Percentiles rank a stretch among this genome's conserved stretches.
These are phyloP conservation scores for Tubosaeta sp. DNA, from an alignment of 768 basidiomycete genomes.

Conservation along the genomic window DNA sequence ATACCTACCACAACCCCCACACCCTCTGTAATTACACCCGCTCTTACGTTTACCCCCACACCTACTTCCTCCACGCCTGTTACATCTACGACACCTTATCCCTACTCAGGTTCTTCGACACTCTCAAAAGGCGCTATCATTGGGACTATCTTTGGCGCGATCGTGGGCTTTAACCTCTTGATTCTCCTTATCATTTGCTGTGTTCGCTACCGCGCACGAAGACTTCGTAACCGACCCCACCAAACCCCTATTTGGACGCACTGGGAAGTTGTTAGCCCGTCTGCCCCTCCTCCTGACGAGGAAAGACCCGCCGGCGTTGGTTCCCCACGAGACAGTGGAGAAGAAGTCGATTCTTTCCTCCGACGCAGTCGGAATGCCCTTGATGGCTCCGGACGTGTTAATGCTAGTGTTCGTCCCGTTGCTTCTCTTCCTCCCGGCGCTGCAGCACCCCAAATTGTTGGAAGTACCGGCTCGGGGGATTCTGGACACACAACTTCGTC, in stretches of 20 bases:
- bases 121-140: slow-evolving; percentile 28
- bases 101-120: slow-evolving; percentile 27
- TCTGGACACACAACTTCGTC: slow-evolving; percentile 41
- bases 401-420: slow-evolving; percentile 17
- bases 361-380: slow-evolving; percentile 31
- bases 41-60: slow-evolving; percentile 25
- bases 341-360: slow-evolving; percentile 65
- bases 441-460: slow-evolving; percentile 32
- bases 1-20: slow-evolving; percentile 21
- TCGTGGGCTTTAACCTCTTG: slow-evolving; percentile 56
- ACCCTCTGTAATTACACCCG: slow-evolving; percentile 29
- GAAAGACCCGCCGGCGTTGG: slow-evolving; percentile 55
- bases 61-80: slow-evolving; percentile 23
- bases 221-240: slow-evolving; percentile 12
- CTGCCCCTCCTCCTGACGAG: slow-evolving; percentile 17
- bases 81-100: slow-evolving; percentile 22
- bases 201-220: slow-evolving; percentile 27
- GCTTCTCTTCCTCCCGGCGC: slow-evolving; percentile 30
- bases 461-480: slow-evolving; percentile 36
- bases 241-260: slow-evolving; percentile 38
- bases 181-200: slow-evolving; percentile 41
- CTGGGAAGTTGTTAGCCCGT: slow-evolving; percentile 40
- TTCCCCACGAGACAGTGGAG: slow-evolving; percentile 64
- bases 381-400: slow-evolving; percentile 10
- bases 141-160: slow-evolving; percentile 41